A percentile compares a stretch with the other conserved stretches of the same genome.
Conservation (phyloP, 208 protist genomes). For the Wallacemonas collosoma region DNA sequence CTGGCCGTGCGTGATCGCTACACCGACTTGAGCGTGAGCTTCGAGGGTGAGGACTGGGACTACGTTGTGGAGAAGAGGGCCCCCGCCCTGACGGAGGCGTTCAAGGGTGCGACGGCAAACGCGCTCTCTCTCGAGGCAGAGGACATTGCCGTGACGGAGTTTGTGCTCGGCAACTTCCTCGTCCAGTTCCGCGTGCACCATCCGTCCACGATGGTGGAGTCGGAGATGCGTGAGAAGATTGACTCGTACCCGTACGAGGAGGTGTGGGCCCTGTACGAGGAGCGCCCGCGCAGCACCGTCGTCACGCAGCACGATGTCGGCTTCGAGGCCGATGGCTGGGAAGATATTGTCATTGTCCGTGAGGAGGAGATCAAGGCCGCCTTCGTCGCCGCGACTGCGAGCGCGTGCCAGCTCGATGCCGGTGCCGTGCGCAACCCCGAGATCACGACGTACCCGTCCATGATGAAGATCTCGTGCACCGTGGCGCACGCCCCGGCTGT, state of each 20-base stretch:
- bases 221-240: slow-evolving; percentile 26
- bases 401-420: slow-evolving; percentile 20
- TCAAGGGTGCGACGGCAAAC: slow-evolving; percentile 21
- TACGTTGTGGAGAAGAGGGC: slow-evolving; percentile 35
- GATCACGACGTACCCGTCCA: slow-evolving; percentile 21
- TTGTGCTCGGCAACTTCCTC: slow-evolving; percentile 24
- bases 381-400: slow-evolving; percentile 31
- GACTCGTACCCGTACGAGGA: slow-evolving; percentile 35
- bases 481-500: slow-evolving; percentile 13
- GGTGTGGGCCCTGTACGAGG: slow-evolving; percentile 39
- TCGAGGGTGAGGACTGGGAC: slow-evolving; percentile 46
- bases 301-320: slow-evolving; percentile 32
- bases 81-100: slow-evolving; percentile 20
- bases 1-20: slow-evolving; percentile 8
- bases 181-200: slow-evolving; percentile 29
- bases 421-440: slow-evolving; percentile 23
- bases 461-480: slow-evolving; percentile 26
- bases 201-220: slow-evolving; percentile 13
- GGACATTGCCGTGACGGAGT: slow-evolving; percentile 23
- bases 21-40: slow-evolving; percentile 27
- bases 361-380: slow-evolving; percentile 27
- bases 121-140: slow-evolving; percentile 19
- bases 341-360: slow-evolving; percentile 21
- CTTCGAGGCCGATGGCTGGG: slow-evolving; percentile 38
- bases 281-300: slow-evolving; percentile 14